Conservation (phyloP, 2,329 filamentous ascomycete species). For the Pyrenochaeta sp. region DNA sequence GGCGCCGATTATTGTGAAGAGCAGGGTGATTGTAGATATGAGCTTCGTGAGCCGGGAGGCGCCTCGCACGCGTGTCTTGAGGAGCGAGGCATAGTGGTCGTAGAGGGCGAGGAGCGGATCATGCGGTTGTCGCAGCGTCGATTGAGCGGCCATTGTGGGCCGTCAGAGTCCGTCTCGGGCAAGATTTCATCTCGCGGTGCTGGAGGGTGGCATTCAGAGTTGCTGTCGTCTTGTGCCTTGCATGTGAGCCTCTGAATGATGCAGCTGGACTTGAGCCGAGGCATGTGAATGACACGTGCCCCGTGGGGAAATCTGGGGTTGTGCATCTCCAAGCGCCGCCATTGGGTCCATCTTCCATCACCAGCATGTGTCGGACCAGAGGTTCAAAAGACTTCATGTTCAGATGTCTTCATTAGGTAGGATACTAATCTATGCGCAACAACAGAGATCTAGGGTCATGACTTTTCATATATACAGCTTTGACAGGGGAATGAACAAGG, state of each 20-base stretch:
- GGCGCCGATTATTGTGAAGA: conserved; percentile 78
- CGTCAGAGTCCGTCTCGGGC: conserved; percentile 31
- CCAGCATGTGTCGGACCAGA: too few relatives aligned
- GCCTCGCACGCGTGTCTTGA: conserved; percentile 62
- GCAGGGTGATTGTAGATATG: conserved; percentile 76
- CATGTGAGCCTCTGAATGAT: conserved; percentile 26
- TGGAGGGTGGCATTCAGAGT: conserved; percentile 8
- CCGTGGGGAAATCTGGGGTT: conserved; percentile 23
- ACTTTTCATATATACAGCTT: conserved; percentile 5
- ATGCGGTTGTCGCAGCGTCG: conserved; percentile 68
- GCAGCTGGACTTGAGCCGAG: conserved; percentile 25
- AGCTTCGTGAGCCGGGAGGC: conserved; percentile 76
- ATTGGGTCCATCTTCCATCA: too few relatives aligned
- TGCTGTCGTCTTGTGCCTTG: conserved; percentile 5
- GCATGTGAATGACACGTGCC: conserved; percentile 32
- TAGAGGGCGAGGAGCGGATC: conserved; percentile 57
- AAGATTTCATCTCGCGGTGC: conserved; percentile 33
- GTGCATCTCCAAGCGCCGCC: conserved; percentile 7
- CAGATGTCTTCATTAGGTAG: background rate
- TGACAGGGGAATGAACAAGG: background rate
- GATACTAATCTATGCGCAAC: background rate
- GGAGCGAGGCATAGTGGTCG: conserved; percentile 56
- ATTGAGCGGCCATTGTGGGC: conserved; percentile 80
- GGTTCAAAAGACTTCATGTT: background rate
- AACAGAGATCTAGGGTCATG: background rate